Percentiles rank a stretch among this genome's conserved stretches.
These are phyloP conservation scores for Talaromyces albobiverticillius DNA, from an alignment of 2,329 filamentous ascomycete genomes.

Conservation along the genomic window DNA sequence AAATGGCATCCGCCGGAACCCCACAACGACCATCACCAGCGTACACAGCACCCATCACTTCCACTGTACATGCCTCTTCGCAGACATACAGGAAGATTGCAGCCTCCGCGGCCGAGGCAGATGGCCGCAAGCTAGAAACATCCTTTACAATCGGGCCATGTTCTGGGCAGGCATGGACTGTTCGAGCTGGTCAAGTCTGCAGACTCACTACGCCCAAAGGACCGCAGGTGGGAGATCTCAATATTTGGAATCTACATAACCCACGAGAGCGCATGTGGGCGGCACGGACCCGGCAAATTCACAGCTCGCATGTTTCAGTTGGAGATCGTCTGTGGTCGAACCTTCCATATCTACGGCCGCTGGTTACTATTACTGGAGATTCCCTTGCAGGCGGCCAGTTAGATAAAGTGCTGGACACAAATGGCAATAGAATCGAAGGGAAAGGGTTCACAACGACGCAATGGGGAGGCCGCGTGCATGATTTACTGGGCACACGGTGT, in stretches of 20 bases:
- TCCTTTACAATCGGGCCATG: constrained; percentile 68
- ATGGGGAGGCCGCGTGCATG: constrained; percentile 68
- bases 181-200: constrained; percentile 65
- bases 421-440: constrained; percentile 39
- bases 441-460: constrained; percentile 38
- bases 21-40: constrained; percentile 35
- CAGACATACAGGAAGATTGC: constrained; percentile 37
- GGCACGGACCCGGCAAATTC: constrained; percentile 71
- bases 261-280: constrained; percentile 83
- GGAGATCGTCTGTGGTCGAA: constrained; percentile 75
- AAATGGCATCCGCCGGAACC: constrained; percentile 25
- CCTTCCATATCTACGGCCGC: constrained; percentile 71
- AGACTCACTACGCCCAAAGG: constrained; percentile 73
- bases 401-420: constrained; percentile 33
- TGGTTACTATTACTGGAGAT: constrained; percentile 69
- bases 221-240: constrained; percentile 78
- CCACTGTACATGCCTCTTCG: constrained; percentile 34
- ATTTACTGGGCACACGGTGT: constrained; percentile 77
- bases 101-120: constrained; percentile 28
- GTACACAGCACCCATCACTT: constrained; percentile 37
- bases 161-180: constrained; percentile 70
- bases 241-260: constrained; percentile 75
- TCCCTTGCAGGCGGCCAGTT: constrained; percentile 50
- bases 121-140: constrained; percentile 29
- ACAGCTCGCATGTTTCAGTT: constrained; percentile 69